phyloP scores from a whole-genome alignment of 306 rosid genomes.

The Citrullus colocynthis region DNA sequence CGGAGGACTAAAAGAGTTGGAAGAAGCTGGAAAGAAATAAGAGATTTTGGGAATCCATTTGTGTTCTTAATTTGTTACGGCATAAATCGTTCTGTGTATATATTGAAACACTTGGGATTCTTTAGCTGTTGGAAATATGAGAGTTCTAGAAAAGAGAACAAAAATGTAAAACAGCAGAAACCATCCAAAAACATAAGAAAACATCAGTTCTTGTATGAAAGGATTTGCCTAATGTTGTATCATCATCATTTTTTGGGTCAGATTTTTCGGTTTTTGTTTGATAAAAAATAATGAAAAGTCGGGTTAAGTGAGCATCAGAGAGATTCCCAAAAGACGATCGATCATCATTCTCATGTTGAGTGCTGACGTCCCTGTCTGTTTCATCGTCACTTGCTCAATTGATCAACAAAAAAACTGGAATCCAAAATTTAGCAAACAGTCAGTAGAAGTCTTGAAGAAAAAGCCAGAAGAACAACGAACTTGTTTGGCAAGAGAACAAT shows the following conservation, averaged over 20 bases:
- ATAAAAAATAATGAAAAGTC: not conserved
- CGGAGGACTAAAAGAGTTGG: constrained; percentile 66
- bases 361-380: constrained; percentile 60
- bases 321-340: constrained; percentile 56
- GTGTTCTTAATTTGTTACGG: not conserved
- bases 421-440: not conserved
- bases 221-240: constrained; percentile 32
- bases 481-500: not conserved
- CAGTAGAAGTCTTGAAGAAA: not conserved
- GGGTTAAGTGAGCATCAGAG: constrained; percentile 32
- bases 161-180: not conserved
- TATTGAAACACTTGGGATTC: not conserved
- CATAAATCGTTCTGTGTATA: not conserved
- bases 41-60: constrained; percentile 5
- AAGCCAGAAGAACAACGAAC: not conserved
- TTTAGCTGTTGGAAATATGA: not conserved
- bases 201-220: not conserved
- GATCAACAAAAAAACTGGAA: not conserved
- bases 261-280: not conserved
- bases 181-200: not conserved
- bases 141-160: not conserved
- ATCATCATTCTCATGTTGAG: constrained; percentile 33
- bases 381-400: constrained; percentile 34
- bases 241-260: constrained; percentile 20
- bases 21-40: constrained; percentile 60